phyloP scores from a whole-genome alignment of 2,329 filamentous ascomycete genomes.

The Ceratocystis alfenasii region DNA sequence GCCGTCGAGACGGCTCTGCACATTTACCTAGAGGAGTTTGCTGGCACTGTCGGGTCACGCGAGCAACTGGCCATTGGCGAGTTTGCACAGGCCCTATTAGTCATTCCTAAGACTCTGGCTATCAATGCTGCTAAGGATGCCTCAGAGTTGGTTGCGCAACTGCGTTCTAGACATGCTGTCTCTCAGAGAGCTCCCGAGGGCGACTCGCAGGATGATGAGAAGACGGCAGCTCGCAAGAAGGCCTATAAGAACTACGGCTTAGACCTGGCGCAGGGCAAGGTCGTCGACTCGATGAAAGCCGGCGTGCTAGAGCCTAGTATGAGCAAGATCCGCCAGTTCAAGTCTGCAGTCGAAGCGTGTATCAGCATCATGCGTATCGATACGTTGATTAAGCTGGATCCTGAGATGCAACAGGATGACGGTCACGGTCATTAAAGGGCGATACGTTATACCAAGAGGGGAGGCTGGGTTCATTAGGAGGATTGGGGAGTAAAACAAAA shows the following conservation, averaged over 20 bases:
- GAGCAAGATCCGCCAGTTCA: constrained; percentile 96
- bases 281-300: constrained; percentile 85
- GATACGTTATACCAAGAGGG: background rate
- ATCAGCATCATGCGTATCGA: constrained; percentile 99
- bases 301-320: constrained; percentile 94
- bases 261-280: constrained; percentile 77
- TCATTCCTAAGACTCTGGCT: constrained; percentile 91
- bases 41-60: constrained; percentile 88
- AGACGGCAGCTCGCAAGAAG: constrained; percentile 83
- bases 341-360: constrained; percentile 96
- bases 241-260: constrained; percentile 98
- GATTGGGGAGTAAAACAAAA: constrained; percentile 11
- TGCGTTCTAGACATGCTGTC: constrained; percentile 84
- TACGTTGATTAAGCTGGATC: constrained; percentile 95
- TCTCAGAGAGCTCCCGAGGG: constrained; percentile 84
- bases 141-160: constrained; percentile 86
- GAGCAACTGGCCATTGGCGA: constrained; percentile 97
- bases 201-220: constrained; percentile 75
- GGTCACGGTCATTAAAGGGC: constrained; percentile 64
- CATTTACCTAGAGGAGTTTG: constrained; percentile 98
- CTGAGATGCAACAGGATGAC: constrained; percentile 66
- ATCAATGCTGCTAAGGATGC: constrained; percentile 96
- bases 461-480: background rate
- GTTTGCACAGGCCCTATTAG: constrained; percentile 86
- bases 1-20: constrained; percentile 97